Evolutionary conservation across 1,284 basidiomycete species (phyloP), one percentile per base, ranked within the genome.

Genomic region (Leucoagaricus sp.): DNA sequence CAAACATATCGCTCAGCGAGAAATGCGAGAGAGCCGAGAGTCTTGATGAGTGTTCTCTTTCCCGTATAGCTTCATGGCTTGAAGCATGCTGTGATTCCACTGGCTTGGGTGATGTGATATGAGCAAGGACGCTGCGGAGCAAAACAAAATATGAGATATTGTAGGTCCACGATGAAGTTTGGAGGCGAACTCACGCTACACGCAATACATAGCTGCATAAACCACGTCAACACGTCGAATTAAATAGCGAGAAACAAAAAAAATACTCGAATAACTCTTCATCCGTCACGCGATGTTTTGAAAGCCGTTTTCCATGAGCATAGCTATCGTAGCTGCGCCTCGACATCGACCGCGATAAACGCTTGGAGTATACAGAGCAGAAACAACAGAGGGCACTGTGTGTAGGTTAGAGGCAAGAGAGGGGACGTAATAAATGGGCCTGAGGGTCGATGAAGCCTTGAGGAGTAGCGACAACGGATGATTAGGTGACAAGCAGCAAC

Each of bases 1-100:
- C 55, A 73, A 94, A 89, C 66, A 94, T 77, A 68, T 94, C 91
- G n/a, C 86, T 83, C 58, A 94, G 83, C 6, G 90, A 91, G 63
- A 91, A 91, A 64, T 82, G 85, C 12, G 90, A 89, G 45, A 93
- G 75, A 3, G 90, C 87, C 3, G 87, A 85, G 49, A 89, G 73
- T 50, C 89, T 79, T 21, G 82, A 84, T 1, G 84, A 82, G 63
- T 88, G 82, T 63, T 89, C 86, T 59, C 80, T 80, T 13, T 76
- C 66, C 58, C 80, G 36, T 67, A 70, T 17, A 59, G 59, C 25
- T 65, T 60, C 46, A 66, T 72, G 15, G 75, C 63, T 19, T 54
- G 57, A 10, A 46, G 51, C 42, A 64, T 46, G 55, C 3, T 41
- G 66, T 1, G 73, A 58, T 34, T 77, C 76, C 3, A 72, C 65